phyloP scores from a whole-genome alignment of 371 early-diverging fungal genomes.

The Rhizopus microsporus region DNA sequence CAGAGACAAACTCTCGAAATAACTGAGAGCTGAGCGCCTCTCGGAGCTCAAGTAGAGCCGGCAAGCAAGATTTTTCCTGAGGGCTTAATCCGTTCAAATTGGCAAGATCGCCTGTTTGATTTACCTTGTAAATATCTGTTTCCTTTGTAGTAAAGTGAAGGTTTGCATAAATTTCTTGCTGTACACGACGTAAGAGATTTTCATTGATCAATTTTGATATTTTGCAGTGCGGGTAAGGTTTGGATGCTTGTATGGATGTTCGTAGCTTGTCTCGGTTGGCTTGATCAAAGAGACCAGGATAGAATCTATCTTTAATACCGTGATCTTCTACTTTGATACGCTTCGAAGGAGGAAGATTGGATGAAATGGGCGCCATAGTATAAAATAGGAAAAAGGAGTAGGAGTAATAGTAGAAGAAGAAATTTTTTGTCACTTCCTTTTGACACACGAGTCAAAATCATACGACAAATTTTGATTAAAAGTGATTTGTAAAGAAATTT shows the following conservation, averaged over 20 bases:
- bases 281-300: constrained; percentile 31
- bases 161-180: constrained; percentile 60
- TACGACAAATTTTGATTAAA: too few relatives aligned
- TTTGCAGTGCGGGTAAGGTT: constrained; percentile 67
- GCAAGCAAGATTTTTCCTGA: constrained; percentile 52
- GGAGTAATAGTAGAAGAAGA: not conserved
- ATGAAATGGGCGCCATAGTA: not conserved
- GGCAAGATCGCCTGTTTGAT: constrained; percentile 80
- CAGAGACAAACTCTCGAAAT: constrained; percentile 66
- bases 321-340: constrained; percentile 17
- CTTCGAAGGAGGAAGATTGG: constrained; percentile 13
- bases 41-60: constrained; percentile 57
- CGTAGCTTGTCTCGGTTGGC: constrained; percentile 25
- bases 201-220: constrained; percentile 62
- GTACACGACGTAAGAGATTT: constrained; percentile 58
- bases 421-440: not conserved
- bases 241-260: constrained; percentile 42
- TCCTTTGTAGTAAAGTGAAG: constrained; percentile 74
- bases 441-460: not conserved
- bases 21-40: constrained; percentile 71
- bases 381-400: not conserved
- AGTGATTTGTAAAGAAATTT: too few relatives aligned
- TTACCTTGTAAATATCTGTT: constrained; percentile 78
- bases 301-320: constrained; percentile 25
- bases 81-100: constrained; percentile 72